Evolutionary conservation across 2,329 filamentous ascomycete genomes (phyloP), one percentile per base, ranked within the genome.

Genomic region (Aureobasidium namibiae): DNA sequence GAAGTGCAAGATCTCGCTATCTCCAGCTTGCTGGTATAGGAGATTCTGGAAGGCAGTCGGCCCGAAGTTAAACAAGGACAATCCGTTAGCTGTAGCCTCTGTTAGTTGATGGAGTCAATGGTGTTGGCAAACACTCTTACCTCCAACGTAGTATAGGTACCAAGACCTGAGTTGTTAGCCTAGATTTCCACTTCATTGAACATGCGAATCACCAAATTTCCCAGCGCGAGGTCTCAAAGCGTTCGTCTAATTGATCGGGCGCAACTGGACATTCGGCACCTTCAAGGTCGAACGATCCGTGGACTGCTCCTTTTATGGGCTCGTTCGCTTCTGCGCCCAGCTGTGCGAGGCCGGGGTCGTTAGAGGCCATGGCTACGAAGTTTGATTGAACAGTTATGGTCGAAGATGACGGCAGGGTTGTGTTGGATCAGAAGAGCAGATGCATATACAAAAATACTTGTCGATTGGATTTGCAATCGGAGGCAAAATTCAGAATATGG

Each of bases 21-120:
- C 75, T 8, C 80, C 78, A 4, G 82, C 83, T 0, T 84, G 83
- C 68, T 85, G 80, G 54, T 76, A 80, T 26, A 87, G 73, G 9
- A 87, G 71, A 64, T 86, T 86, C 65, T 87, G 84, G 60, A 86
- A 85, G 18, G 82, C 81, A 2, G 83, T 85, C 0, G 82, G 82
- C 2, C 78, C 83, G 67, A 85, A 86, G 67, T 84, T 86, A 78
- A 85, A 86, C 52, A 81, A 74, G 9, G 78, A 62, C 78, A 78
- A 64, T 6, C 84, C 84, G 16, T 42, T 42, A 13, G 39, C 39
- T 34, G 21, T 2, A 11, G 11, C 2, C 18, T 21, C 8, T 23
- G 39, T 42, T 41, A 41, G 39, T 21, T 14, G 3, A 42, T 14
- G 3, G 7, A 23, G 24, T n/a, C 21, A 3, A 24, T 14, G 3